These are phyloP conservation scores for Linnemannia elongata DNA, from an alignment of 192 early-diverging fungal species.

Conservation along the genomic window DNA sequence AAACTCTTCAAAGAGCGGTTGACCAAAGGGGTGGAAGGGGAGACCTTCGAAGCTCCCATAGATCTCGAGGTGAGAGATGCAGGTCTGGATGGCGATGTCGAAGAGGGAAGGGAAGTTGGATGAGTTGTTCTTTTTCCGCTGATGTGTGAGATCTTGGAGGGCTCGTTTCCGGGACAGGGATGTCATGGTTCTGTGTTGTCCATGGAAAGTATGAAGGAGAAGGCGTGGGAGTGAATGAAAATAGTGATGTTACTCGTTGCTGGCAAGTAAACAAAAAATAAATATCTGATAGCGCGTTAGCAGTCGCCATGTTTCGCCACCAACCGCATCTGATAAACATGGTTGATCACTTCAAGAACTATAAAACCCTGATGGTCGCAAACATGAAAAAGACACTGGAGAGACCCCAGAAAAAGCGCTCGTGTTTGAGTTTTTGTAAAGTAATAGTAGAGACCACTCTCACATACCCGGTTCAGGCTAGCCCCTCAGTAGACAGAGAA, in stretches of 20 bases:
- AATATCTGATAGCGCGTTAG: neutral
- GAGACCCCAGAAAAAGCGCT: too few relatives aligned
- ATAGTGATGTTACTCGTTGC: too few relatives aligned
- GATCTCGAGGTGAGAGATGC: slow-evolving; percentile 39
- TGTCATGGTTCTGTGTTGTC: slow-evolving; percentile 8
- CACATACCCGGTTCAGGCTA: too few relatives aligned
- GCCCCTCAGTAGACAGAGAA: too few relatives aligned
- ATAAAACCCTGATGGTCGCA: neutral
- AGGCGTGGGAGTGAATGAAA: neutral
- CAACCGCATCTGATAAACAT: neutral
- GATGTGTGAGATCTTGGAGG: slow-evolving; percentile 26
- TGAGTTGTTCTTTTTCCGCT: neutral
- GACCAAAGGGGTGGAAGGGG: slow-evolving; percentile 35
- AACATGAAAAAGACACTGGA: too few relatives aligned
- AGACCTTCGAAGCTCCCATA: slow-evolving; percentile 45
- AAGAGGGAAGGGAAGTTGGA: slow-evolving; percentile 36
- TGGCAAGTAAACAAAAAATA: neutral
- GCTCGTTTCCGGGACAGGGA: slow-evolving; percentile 22
- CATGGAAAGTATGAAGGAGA: neutral
- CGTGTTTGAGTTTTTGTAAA: too few relatives aligned
- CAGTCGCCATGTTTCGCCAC: slow-evolving; percentile 5
- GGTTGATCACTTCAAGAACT: neutral
- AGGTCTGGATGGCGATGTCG: slow-evolving; percentile 31
- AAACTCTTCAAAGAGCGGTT: slow-evolving; percentile 36
- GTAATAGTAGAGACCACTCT: too few relatives aligned